Evolutionary conservation across 331 rosid genomes (phyloP).

Genomic region (Quercus tomentella): DNA sequence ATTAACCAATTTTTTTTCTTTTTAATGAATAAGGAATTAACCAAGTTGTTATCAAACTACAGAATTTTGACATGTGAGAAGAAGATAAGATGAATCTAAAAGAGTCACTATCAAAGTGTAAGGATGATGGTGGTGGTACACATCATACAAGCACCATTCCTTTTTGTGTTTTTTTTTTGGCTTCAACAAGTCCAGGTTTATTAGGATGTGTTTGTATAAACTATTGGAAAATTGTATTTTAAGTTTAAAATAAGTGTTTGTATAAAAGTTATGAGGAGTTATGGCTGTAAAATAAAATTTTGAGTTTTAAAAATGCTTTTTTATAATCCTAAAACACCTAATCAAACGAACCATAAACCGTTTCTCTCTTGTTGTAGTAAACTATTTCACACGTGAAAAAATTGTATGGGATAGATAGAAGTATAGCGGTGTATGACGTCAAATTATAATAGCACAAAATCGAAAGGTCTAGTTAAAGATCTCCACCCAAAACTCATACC

Average conservation of each 20-base stretch:
- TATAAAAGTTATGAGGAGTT: too few species aligned
- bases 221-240: rapidly evolving
- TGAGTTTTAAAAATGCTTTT: too few species aligned
- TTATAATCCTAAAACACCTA: too few species aligned
- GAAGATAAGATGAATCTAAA: not conserved
- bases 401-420: not conserved
- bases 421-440: conserved; percentile 32
- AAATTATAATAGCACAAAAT: conserved; percentile 19
- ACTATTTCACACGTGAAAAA: conserved; percentile 19
- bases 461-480: conserved; percentile 11
- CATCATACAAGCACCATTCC: conserved; percentile 43
- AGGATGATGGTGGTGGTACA: conserved; percentile 36
- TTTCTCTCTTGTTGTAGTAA: not conserved
- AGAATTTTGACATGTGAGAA: not conserved
- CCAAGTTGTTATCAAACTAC: not conserved
- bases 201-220: too few species aligned
- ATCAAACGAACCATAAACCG: not conserved
- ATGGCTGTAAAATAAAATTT: too few species aligned
- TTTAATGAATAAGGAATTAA: not conserved
- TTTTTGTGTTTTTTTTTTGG: not conserved
- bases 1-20: too few species aligned
- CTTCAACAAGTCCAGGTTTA: not conserved
- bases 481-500: not conserved
- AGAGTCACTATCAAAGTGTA: not conserved
- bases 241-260: too few species aligned